Evolutionary conservation across 1,284 basidiomycete genomes (phyloP).

Genomic region (Melampsora larici-populina): DNA sequence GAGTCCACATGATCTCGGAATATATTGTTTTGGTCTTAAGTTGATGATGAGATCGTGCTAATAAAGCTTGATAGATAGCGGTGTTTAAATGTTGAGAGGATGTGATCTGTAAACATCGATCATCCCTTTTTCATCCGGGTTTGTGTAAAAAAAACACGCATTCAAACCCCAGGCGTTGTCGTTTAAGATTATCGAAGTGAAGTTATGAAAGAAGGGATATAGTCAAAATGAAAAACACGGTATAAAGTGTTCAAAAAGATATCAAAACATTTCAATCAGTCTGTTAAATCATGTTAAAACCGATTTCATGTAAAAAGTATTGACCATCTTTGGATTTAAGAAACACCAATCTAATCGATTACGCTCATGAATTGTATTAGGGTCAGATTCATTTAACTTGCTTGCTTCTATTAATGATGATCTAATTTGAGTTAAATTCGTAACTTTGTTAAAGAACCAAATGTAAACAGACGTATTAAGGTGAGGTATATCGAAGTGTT

Average conservation of each 20-base stretch:
- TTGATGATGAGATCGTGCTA: constrained; percentile 63
- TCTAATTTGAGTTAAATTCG: constrained; percentile 64
- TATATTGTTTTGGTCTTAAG: constrained; percentile 75
- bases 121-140: constrained; percentile 50
- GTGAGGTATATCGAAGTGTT: constrained; percentile 54
- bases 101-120: constrained; percentile 61
- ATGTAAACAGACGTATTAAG: constrained; percentile 59
- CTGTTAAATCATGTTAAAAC: too few relatives aligned
- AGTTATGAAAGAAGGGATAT: neutral
- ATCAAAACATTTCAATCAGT: neutral
- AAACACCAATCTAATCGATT: constrained; percentile 80
- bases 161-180: neutral
- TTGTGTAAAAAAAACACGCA: constrained; percentile 44
- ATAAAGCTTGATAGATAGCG: constrained; percentile 72
- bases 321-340: constrained; percentile 66
- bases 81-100: constrained; percentile 72
- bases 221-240: neutral
- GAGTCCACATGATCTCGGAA: constrained; percentile 75
- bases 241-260: neutral
- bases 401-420: constrained; percentile 66
- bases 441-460: constrained; percentile 67
- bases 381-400: constrained; percentile 60
- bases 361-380: constrained; percentile 66
- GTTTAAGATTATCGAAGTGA: neutral
- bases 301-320: constrained; percentile 47